These are phyloP conservation scores for Viola pubescens DNA, from an alignment of 441 rosid genomes.

Conservation along the genomic window DNA sequence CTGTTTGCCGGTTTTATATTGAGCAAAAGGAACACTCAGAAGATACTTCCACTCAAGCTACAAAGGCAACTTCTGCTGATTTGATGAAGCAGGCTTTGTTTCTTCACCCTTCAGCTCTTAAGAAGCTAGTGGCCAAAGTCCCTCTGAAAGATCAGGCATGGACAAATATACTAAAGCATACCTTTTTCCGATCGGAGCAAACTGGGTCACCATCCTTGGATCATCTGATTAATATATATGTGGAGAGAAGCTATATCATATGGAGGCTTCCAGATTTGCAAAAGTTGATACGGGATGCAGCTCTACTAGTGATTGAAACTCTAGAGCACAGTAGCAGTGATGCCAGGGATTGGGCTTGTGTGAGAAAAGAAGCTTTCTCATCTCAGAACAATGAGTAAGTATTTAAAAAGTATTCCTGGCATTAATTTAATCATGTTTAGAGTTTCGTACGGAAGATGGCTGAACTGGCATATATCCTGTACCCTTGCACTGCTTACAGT, in stretches of 20 bases:
- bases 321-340: conserved; percentile 47
- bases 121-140: conserved; percentile 65
- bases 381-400: conserved; percentile 80
- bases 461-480: neutral
- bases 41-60: conserved; percentile 18
- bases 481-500: neutral
- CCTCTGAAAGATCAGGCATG: conserved; percentile 78
- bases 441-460: neutral
- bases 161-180: conserved; percentile 55
- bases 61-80: conserved; percentile 56
- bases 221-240: conserved; percentile 71
- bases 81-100: conserved; percentile 83
- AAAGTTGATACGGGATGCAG: conserved; percentile 53
- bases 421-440: neutral
- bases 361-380: conserved; percentile 70
- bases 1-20: conserved; percentile 63
- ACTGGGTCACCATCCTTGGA: conserved; percentile 62
- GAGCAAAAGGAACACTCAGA: conserved; percentile 44
- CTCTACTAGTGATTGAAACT: conserved; percentile 43
- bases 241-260: conserved; percentile 69
- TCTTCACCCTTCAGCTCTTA: conserved; percentile 77
- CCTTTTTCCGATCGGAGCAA: conserved; percentile 56
- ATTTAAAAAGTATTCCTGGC: neutral
- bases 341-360: conserved; percentile 70
- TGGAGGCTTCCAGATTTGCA: conserved; percentile 92